Evolutionary conservation across 106 monocot genomes (phyloP).

Genomic region (Dioscorea alata): DNA sequence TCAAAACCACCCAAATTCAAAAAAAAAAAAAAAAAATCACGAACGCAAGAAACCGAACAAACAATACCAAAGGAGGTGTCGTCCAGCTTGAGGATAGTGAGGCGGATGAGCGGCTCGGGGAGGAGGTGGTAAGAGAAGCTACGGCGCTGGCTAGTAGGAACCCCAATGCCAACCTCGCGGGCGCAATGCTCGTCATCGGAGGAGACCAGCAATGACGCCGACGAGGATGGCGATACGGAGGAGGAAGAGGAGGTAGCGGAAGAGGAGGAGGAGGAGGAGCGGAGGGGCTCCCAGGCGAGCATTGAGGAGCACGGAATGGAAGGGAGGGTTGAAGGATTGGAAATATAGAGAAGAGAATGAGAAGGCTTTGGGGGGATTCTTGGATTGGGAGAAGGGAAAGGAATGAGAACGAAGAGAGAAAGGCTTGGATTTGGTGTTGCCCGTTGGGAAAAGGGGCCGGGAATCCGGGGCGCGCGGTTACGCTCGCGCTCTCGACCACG

Average conservation of each 20-base stretch:
- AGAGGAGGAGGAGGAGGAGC: neutral
- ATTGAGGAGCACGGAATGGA: neutral
- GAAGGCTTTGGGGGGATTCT: neutral
- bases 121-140: conserved; percentile 27
- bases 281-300: neutral
- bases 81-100: conserved; percentile 27
- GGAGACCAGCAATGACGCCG: neutral
- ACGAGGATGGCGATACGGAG: neutral
- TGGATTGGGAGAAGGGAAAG: neutral
- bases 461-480: neutral
- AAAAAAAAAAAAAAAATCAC: neutral
- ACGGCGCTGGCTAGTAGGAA: neutral
- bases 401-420: no score
- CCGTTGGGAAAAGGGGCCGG: neutral
- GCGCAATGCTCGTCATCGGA: neutral
- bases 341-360: no score
- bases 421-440: no score
- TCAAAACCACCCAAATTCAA: neutral
- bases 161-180: neutral
- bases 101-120: conserved; percentile 18
- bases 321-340: neutral
- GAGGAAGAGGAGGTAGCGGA: neutral
- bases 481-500: no score
- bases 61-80: conserved; percentile 26
- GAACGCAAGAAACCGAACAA: neutral